A percentile compares a stretch with the other conserved stretches of the same genome.
Conservation (phyloP, 371 early-diverging fungal species). For the Syncephalastrum racemosum region DNA sequence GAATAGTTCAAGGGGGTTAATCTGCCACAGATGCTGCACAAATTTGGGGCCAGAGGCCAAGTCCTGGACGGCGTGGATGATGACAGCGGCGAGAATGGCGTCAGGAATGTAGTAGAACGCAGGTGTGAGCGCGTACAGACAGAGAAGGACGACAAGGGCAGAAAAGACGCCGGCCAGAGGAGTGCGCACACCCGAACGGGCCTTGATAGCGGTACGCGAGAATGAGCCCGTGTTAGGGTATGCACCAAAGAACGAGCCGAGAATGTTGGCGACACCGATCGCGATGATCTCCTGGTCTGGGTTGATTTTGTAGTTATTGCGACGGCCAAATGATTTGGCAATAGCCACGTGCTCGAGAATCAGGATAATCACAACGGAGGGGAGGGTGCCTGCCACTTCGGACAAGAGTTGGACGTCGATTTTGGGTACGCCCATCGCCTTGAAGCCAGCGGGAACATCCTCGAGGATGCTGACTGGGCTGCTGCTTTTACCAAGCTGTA, state of each 20-base stretch:
- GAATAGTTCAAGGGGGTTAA: conserved; percentile 53
- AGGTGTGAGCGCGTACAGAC: conserved; percentile 78
- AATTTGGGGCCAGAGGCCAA: conserved; percentile 46
- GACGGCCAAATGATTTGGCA: conserved; percentile 77
- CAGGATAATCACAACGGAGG: conserved; percentile 68
- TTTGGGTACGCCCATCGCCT: conserved; percentile 51
- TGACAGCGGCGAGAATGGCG: conserved; percentile 76
- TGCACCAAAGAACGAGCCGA: conserved; percentile 77
- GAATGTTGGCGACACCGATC: conserved; percentile 78
- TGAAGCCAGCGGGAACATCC: conserved; percentile 69
- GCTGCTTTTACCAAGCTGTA: conserved; percentile 34
- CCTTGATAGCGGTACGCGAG: conserved; percentile 69
- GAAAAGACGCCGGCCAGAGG: conserved; percentile 81
- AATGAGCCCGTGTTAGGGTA: conserved; percentile 51
- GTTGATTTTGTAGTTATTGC: conserved; percentile 61
- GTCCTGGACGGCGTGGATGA: conserved; percentile 71
- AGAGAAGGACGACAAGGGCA: conserved; percentile 70
- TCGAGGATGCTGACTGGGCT: conserved; percentile 60
- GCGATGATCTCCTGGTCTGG: conserved; percentile 86
- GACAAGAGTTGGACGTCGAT: conserved; percentile 39
- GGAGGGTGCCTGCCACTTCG: conserved; percentile 50
- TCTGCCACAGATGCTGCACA: conserved; percentile 29
- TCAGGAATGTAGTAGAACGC: conserved; percentile 86
- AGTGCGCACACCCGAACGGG: conserved; percentile 77
- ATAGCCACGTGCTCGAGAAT: conserved; percentile 86